Evolutionary conservation across 2,329 filamentous ascomycete genomes (phyloP), one percentile per base, ranked within the genome.

Genomic region (Alternaria brassicicola): DNA sequence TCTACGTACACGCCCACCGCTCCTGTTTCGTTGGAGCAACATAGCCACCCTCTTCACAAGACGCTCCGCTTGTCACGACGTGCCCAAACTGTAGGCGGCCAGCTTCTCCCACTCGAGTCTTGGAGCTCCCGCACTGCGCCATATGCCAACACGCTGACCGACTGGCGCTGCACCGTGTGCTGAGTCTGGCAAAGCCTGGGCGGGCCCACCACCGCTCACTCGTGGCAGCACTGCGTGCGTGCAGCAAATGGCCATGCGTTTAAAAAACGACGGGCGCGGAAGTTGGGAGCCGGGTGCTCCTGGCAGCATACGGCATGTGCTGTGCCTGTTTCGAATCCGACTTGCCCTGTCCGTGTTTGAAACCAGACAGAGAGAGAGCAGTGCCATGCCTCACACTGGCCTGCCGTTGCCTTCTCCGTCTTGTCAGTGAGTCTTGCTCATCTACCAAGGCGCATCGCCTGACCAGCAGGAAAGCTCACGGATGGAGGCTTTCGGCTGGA

Each of bases 291-390:
- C 69, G 71, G 67, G 62, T 60, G 52, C 56, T 63, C 60, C 56
- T 55, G 51, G 56, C 61, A 58, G 55, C 50, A 50, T 35, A 26
- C 39, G 56, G 45, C 55, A 56, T 61, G 66, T 70, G 70, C 68
- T 70, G 70, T 74, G 59, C 72, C 71, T 74, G 71, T 73, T 72
- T 75, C 70, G 67, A 63, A 65, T 63, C 57, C 62, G 55, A 54
- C 64, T 19, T 47, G 59, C 59, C 61, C 63, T 65, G 64, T 57
- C 63, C 33, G 63, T 63, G 69, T 72, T 67, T 65, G 68, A 69
- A 63, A 59, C 62, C 63, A 57, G n/a, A n/a, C n/a, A n/a, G n/a
- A n/a, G n/a, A n/a, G n/a, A n/a, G 62, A 51, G 57, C 52, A 61
- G 47, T 55, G 54, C 63, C 57, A 52, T 58, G 54, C 64, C 63